Evolutionary conservation across 257 asterid genomes (phyloP).

Genomic region (Coffea eugenioides): DNA sequence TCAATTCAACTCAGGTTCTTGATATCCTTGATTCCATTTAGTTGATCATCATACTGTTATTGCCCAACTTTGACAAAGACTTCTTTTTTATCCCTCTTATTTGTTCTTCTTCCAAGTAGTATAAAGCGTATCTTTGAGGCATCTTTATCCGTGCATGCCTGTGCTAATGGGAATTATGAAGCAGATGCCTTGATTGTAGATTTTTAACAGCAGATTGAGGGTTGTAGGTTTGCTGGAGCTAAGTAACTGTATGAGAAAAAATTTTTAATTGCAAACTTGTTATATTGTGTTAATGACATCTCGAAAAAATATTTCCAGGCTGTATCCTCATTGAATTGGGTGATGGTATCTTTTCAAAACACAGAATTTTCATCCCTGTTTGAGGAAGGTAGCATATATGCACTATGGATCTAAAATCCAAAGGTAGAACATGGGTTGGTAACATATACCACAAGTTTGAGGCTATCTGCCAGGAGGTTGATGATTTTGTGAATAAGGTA

Average conservation of each 20-base stretch:
- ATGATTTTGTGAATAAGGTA: constrained; percentile 68
- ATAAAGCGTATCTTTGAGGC: neutral
- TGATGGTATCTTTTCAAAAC: neutral
- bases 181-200: neutral
- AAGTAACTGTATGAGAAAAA: neutral
- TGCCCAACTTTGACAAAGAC: neutral
- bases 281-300: neutral
- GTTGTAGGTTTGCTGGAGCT: neutral
- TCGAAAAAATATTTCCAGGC: neutral
- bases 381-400: neutral
- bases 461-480: constrained; percentile 65
- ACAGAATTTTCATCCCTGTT: constrained; percentile 14
- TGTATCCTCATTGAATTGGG: neutral
- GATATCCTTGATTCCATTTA: neutral
- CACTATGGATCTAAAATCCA: constrained; percentile 40
- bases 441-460: constrained; percentile 63
- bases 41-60: neutral
- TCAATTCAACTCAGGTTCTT: neutral
- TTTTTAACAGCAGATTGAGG: neutral
- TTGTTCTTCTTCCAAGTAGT: neutral
- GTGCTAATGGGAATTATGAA: neutral
- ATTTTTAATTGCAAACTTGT: neutral
- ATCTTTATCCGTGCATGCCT: neutral
- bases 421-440: constrained; percentile 58
- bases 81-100: neutral